These are phyloP conservation scores for Podospora conica DNA, from an alignment of 495 filamentous ascomycete species.

Conservation along the genomic window DNA sequence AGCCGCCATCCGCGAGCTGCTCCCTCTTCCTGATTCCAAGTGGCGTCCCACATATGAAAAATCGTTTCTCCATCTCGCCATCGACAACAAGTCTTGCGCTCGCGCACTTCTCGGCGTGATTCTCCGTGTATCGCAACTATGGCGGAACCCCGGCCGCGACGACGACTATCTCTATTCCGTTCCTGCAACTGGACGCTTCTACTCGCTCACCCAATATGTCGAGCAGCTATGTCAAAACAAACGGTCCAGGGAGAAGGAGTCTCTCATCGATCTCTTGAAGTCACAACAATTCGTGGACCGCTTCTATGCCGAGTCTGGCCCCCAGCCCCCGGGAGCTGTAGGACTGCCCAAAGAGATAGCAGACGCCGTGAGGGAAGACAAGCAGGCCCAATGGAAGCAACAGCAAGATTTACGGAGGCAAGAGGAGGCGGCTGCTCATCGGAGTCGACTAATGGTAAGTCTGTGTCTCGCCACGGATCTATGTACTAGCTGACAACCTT, in stretches of 20 bases:
- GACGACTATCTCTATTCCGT: constrained; percentile 2
- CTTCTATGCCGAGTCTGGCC: background rate
- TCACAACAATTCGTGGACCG: background rate
- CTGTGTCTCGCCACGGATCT: background rate
- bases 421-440: background rate
- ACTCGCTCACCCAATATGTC: background rate
- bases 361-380: background rate
- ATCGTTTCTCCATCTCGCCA: background rate
- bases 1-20: background rate
- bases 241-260: background rate
- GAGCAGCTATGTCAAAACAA: background rate
- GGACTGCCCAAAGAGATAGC: background rate
- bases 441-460: background rate
- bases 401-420: background rate
- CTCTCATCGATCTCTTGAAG: background rate
- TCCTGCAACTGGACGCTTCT: background rate
- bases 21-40: background rate
- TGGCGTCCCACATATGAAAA: background rate
- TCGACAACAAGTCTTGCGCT: background rate
- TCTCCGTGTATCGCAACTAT: background rate
- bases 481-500: background rate
- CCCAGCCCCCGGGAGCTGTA: background rate
- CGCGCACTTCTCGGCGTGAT: background rate
- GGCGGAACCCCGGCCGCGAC: background rate
- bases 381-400: background rate